Base-by-base conservation (phyloP, 1,284 basidiomycete species). In the Austropuccinia psidii region DNA sequence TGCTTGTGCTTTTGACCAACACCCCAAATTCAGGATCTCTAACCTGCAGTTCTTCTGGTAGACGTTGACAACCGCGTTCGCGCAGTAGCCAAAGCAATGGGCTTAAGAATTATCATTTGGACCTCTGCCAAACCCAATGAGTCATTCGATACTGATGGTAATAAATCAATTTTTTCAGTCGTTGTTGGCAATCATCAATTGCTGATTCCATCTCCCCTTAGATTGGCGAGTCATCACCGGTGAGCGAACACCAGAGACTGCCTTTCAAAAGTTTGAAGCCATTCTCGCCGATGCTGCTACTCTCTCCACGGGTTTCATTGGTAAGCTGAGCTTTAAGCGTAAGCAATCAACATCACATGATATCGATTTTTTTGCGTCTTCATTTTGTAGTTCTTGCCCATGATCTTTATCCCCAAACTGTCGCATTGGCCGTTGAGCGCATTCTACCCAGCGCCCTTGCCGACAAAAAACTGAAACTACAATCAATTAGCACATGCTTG, bases 321-420 rank as follows among this genome's bases (percentile, higher is more conserved):
- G 55, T 69, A 37, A 1, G 41, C 19, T 33, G 29, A 29, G 17
- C 33, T 27, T 19, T 19, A 17, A 62, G 17, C 52, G 64, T 24
- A 74, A 37, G 58, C 76, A 68, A 76, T 77, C 27, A 76, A 76
- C 47, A 75, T 67, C 74, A 77, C 57, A 55, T 79, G 79, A 70
- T 77, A 78, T 61, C 47, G 69, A 74, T 79, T 78, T 70, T 76
- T 80, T 69, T 70, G 75, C 50, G 76, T 79, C 58, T 76, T 77
- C 29, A 75, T 76, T 21, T 73, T 54, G 45, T 77, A 79, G 91
- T 95, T 55, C 85, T 98, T 29, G 78, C 76, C 21, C 79, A 80
- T 76, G 79, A 80, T 75, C 76, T 80, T 4, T 80, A 79, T 77
- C 74, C 77, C 74, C 79, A 80, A 75, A 75, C 78, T 13, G 78